phyloP scores from a whole-genome alignment of 2,329 filamentous ascomycete species.

The Xylaria sp. region DNA sequence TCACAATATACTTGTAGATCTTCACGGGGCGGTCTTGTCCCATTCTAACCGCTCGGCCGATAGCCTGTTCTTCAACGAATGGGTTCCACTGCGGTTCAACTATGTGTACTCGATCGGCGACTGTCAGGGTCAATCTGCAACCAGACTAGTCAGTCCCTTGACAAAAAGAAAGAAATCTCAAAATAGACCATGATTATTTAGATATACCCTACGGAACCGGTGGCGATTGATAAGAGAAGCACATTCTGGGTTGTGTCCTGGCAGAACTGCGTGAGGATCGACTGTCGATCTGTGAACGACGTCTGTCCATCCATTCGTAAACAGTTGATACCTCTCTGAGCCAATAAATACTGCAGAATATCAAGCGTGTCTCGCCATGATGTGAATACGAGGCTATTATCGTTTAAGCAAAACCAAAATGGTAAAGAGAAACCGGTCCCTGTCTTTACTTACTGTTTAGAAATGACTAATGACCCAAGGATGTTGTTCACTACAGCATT shows the following conservation, averaged over 20 bases:
- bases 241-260: constrained; percentile 26
- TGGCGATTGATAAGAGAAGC: constrained; percentile 41
- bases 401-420: too few species aligned
- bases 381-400: constrained; percentile 6
- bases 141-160: not conserved
- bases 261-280: constrained; percentile 14
- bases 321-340: not conserved
- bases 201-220: constrained; percentile 41
- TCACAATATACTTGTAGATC: constrained; percentile 18
- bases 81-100: constrained; percentile 47
- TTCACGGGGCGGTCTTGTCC: constrained; percentile 32
- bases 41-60: constrained; percentile 42
- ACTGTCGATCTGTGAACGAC: not conserved
- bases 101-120: constrained; percentile 41
- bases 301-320: not conserved
- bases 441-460: constrained; percentile 12
- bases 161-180: not conserved
- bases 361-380: constrained; percentile 1
- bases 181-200: not conserved
- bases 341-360: not conserved
- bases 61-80: constrained; percentile 42
- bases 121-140: constrained; percentile 37
- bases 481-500: constrained; percentile 6
- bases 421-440: too few species aligned
- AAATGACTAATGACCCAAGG: not conserved